Conservation (phyloP, 225 moss, liverwort and hornwort genomes). For the Marchantia polymorpha region DNA sequence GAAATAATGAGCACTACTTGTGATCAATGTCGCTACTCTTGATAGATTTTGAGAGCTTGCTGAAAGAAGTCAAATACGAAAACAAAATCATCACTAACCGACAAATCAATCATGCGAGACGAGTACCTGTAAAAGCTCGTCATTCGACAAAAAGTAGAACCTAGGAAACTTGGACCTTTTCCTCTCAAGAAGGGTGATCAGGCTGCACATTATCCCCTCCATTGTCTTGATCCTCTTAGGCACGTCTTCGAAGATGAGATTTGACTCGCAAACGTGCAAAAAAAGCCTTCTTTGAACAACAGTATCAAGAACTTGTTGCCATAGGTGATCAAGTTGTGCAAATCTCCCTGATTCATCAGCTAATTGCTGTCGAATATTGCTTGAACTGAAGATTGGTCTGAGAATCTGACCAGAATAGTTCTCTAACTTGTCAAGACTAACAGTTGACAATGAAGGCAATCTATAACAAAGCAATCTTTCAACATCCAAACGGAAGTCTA, state of each 20-base stretch:
- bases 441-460: neutral
- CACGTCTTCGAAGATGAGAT: slow-evolving; percentile 40
- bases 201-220: slow-evolving; percentile 47
- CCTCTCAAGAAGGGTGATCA: slow-evolving; percentile 45
- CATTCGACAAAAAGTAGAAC: slow-evolving; percentile 52
- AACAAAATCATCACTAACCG: neutral
- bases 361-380: slow-evolving; percentile 43
- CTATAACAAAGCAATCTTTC: neutral
- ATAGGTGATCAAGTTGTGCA: slow-evolving; percentile 31
- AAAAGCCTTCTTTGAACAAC: slow-evolving; percentile 37
- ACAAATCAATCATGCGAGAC: neutral
- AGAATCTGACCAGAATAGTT: slow-evolving; percentile 34
- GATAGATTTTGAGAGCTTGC: neutral
- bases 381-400: slow-evolving; percentile 46
- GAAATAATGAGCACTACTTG: neutral
- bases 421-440: neutral
- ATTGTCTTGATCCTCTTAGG: slow-evolving; percentile 38
- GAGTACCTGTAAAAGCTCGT: slow-evolving; percentile 49
- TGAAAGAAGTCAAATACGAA: neutral
- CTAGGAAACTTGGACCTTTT: slow-evolving; percentile 49
- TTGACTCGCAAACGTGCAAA: slow-evolving; percentile 47
- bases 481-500: neutral
- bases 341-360: slow-evolving; percentile 44
- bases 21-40: neutral
- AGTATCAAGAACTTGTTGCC: slow-evolving; percentile 39